Evolutionary conservation across 139 green algal species (phyloP).

Genomic region (Micractinium sp.): DNA sequence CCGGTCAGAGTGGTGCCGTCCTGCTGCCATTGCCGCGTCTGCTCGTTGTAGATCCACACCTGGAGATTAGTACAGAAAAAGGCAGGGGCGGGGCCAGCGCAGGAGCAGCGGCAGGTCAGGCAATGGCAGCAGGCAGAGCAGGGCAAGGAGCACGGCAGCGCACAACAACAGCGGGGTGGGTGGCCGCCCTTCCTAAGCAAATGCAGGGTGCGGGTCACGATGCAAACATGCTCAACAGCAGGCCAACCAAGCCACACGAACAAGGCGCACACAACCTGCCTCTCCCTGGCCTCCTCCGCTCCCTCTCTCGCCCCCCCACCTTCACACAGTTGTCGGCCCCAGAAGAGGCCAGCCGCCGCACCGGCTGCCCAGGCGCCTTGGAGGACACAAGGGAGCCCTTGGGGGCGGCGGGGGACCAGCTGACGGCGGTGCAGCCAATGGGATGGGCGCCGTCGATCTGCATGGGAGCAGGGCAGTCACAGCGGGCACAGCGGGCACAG

Average conservation of each 20-base stretch:
- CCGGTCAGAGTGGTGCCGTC: slow-evolving; percentile 72
- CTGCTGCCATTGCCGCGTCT: slow-evolving; percentile 68
- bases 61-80: slow-evolving; percentile 25
- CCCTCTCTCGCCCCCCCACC: slow-evolving; percentile 42
- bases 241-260: neutral
- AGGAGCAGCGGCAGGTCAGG: neutral
- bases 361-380: slow-evolving; percentile 49
- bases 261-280: neutral
- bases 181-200: too few species aligned
- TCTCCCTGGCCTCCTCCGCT: too few species aligned
- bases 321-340: slow-evolving; percentile 95
- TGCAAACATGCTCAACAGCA: neutral
- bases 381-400: slow-evolving; percentile 67
- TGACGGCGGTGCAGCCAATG: slow-evolving; percentile 87
- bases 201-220: too few species aligned
- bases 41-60: slow-evolving; percentile 71
- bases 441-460: slow-evolving; percentile 77
- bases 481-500: neutral
- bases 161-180: too few species aligned
- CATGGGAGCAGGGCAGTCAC: slow-evolving; percentile 26
- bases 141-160: neutral
- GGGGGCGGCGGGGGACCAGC: slow-evolving; percentile 85
- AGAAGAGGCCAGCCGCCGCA: slow-evolving; percentile 74
- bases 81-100: too few species aligned
- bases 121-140: neutral